Conservation (phyloP, 2,329 filamentous ascomycete species). For the Helotiales sp. region DNA sequence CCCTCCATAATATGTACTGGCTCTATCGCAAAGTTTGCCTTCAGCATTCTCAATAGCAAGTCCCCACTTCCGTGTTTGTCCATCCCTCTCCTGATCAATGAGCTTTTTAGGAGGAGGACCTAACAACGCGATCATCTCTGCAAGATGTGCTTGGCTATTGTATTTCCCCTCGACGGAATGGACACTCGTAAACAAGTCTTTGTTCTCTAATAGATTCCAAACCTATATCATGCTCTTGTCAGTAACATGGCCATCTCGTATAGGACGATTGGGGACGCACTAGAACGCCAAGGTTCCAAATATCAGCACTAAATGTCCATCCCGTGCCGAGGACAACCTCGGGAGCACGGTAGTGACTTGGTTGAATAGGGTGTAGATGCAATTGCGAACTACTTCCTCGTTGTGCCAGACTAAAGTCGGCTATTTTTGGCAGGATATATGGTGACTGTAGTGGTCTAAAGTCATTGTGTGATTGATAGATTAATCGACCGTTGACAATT, state of each 20-base stretch:
- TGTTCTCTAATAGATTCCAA: slow-evolving; percentile 82
- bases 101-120: slow-evolving; percentile 88
- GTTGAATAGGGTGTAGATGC: slow-evolving; percentile 96
- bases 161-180: slow-evolving; percentile 98
- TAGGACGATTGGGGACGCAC: too few relatives aligned
- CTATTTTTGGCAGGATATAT: slow-evolving; percentile 69
- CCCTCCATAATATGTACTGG: slow-evolving; percentile 45
- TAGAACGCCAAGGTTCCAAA: slow-evolving; percentile 99
- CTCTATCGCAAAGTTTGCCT: slow-evolving; percentile 41
- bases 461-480: slow-evolving; percentile 33
- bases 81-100: slow-evolving; percentile 75
- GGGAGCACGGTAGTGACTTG: slow-evolving; percentile 90
- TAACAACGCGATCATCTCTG: slow-evolving; percentile 93
- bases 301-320: slow-evolving; percentile 96
- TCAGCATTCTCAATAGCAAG: slow-evolving; percentile 51
- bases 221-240: too few relatives aligned
- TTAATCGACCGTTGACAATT: slow-evolving; percentile 17
- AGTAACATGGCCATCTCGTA: too few relatives aligned
- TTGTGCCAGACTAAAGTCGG: slow-evolving; percentile 70
- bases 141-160: slow-evolving; percentile 82
- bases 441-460: slow-evolving; percentile 25
- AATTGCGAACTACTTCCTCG: slow-evolving; percentile 15
- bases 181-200: slow-evolving; percentile 95
- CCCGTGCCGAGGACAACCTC: slow-evolving; percentile 96
- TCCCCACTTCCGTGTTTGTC: slow-evolving; percentile 72